A percentile compares a stretch with the other conserved stretches of the same genome.
These are phyloP conservation scores for Cordyceps fumosorosea DNA, from an alignment of 2,329 filamentous ascomycete species.

Conservation along the genomic window DNA sequence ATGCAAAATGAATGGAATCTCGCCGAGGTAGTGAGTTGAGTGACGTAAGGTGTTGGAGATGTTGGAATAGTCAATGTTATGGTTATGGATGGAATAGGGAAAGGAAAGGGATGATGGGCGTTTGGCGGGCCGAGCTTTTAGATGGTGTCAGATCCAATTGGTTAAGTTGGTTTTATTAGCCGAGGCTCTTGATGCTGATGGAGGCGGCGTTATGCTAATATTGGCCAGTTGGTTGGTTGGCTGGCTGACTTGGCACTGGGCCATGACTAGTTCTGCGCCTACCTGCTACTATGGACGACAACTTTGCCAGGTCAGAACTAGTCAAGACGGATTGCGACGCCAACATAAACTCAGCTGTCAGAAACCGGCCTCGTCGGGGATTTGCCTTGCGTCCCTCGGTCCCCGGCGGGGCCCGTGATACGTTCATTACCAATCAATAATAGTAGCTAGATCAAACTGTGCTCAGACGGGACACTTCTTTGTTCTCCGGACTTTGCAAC, in stretches of 20 bases:
- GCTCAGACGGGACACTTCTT: too few relatives aligned
- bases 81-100: not conserved
- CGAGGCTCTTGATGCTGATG: not conserved
- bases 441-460: too few relatives aligned
- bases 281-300: too few relatives aligned
- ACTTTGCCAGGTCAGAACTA: not conserved
- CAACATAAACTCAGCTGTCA: not conserved
- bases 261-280: too few relatives aligned
- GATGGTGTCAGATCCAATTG: not conserved
- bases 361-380: not conserved
- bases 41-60: too few relatives aligned
- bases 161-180: not conserved
- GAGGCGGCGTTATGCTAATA: not conserved
- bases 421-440: too few relatives aligned
- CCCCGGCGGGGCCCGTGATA: not conserved
- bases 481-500: too few relatives aligned
- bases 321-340: not conserved
- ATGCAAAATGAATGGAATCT: not conserved
- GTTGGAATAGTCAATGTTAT: too few relatives aligned
- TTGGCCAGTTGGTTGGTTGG: not conserved
- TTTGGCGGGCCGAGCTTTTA: slow-evolving; percentile 5
- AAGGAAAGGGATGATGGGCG: not conserved
- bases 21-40: too few relatives aligned
- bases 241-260: too few relatives aligned
- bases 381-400: not conserved